Evolutionary conservation across 1,284 basidiomycete genomes (phyloP).

Genomic region (Papiliotrema fonsecae): DNA sequence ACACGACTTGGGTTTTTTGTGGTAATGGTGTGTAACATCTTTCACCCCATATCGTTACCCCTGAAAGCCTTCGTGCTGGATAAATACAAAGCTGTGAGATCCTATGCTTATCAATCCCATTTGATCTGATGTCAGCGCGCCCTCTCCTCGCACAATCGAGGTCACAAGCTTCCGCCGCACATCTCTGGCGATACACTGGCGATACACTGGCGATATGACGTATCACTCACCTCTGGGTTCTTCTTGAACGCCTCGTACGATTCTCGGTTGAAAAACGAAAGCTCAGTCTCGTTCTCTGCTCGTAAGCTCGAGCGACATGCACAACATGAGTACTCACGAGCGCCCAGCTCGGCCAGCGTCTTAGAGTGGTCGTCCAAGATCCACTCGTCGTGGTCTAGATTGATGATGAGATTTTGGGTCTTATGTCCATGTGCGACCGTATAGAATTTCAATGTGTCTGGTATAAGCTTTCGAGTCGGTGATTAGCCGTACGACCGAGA

Average conservation of each 20-base stretch:
- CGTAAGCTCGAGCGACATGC: too few relatives aligned
- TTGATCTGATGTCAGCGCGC: neutral
- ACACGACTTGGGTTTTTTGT: too few relatives aligned
- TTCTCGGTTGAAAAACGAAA: constrained; percentile 78
- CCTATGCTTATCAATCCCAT: constrained; percentile 7
- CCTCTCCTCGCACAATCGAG: neutral
- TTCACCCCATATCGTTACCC: too few relatives aligned
- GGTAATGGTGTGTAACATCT: too few relatives aligned
- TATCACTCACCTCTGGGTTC: constrained; percentile 63
- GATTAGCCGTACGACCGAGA: neutral
- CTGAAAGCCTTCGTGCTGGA: too few relatives aligned
- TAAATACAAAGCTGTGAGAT: too few relatives aligned
- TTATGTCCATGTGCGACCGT: constrained; percentile 92
- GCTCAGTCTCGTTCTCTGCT: constrained; percentile 87
- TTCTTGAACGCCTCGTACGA: constrained; percentile 73
- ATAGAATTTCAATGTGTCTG: constrained; percentile 91
- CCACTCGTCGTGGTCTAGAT: constrained; percentile 90
- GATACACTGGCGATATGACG: neutral
- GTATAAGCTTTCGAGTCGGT: neutral
- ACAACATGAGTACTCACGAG: constrained; percentile 56
- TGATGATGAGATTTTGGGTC: constrained; percentile 93
- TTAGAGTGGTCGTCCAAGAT: constrained; percentile 66
- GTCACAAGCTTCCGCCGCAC: neutral
- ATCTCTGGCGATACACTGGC: neutral
- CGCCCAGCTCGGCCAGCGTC: constrained; percentile 62